Evolutionary conservation across 2,329 filamentous ascomycete species (phyloP).

Genomic region (Aureobasidium sp.): DNA sequence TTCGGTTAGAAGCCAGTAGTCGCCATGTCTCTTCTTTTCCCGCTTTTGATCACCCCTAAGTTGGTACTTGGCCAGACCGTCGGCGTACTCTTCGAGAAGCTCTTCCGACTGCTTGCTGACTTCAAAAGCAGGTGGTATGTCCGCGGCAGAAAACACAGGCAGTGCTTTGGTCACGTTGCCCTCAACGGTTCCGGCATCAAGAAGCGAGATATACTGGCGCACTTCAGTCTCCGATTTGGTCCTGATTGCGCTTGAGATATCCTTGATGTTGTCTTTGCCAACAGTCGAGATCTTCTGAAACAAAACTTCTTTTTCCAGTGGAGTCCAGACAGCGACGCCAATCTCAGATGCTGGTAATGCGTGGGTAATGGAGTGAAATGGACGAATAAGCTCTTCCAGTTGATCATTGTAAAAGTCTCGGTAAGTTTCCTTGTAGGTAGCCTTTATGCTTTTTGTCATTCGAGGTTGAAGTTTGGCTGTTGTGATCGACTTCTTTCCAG

Average conservation of each 20-base stretch:
- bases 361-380: not conserved
- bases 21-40: slow-evolving; percentile 56
- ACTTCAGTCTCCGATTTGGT: slow-evolving; percentile 73
- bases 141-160: slow-evolving; percentile 40
- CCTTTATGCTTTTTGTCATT: not conserved
- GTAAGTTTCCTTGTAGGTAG: slow-evolving; percentile 31
- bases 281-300: slow-evolving; percentile 59
- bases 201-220: slow-evolving; percentile 57
- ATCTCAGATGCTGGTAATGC: slow-evolving; percentile 48
- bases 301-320: slow-evolving; percentile 62
- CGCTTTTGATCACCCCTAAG: slow-evolving; percentile 54
- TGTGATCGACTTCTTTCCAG: not conserved
- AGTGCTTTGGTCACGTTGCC: slow-evolving; percentile 29
- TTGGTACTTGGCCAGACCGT: slow-evolving; percentile 58
- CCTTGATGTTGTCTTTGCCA: slow-evolving; percentile 55
- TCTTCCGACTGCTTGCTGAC: slow-evolving; percentile 58
- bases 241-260: slow-evolving; percentile 56
- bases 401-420: slow-evolving; percentile 48
- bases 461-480: not conserved
- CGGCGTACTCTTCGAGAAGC: slow-evolving; percentile 61
- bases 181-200: slow-evolving; percentile 46
- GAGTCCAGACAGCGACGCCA: slow-evolving; percentile 64
- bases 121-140: slow-evolving; percentile 67
- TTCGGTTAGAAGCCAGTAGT: slow-evolving; percentile 58
- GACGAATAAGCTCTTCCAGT: slow-evolving; percentile 41